A percentile compares a stretch with the other conserved stretches of the same genome.
Conservation (phyloP, 73 alveolate genomes). For the Diophrys sp. region DNA sequence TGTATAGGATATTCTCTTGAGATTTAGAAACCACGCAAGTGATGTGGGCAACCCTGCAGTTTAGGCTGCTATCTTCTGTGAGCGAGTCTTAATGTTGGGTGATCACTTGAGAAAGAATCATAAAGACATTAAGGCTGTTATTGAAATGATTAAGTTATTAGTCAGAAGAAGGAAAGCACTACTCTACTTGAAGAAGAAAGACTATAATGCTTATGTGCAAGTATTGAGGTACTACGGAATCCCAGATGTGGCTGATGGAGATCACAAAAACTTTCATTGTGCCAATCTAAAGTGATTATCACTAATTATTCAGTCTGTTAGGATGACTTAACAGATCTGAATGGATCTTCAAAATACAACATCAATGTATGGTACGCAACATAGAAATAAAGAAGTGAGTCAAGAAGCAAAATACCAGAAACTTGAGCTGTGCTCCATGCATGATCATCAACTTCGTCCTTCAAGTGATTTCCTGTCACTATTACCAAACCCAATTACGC, state of each 20-base stretch:
- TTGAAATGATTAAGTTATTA: constrained; percentile 22
- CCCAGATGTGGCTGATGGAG: constrained; percentile 32
- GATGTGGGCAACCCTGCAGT: constrained; percentile 59
- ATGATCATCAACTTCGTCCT: too few species aligned
- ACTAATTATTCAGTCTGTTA: neutral
- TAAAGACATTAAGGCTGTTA: constrained; percentile 40
- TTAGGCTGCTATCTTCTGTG: constrained; percentile 56
- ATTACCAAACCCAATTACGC: too few species aligned
- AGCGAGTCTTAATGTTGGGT: constrained; percentile 34
- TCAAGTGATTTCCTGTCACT: too few species aligned
- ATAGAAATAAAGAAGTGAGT: too few species aligned
- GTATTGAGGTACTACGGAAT: constrained; percentile 40
- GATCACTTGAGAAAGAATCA: constrained; percentile 50
- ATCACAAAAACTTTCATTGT: constrained; percentile 30
- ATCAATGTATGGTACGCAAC: too few species aligned
- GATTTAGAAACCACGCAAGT: constrained; percentile 43
- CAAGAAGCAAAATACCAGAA: too few species aligned
- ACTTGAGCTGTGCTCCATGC: too few species aligned
- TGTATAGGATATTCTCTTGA: neutral
- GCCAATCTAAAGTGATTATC: constrained; percentile 11
- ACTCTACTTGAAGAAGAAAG: constrained; percentile 29
- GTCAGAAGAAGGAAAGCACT: constrained; percentile 38
- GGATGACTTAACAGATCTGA: too few species aligned
- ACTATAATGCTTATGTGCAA: constrained; percentile 42
- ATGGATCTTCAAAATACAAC: too few species aligned